Conservation (phyloP, 108 stramenopile genomes). For the Parietichytrium sp. region DNA sequence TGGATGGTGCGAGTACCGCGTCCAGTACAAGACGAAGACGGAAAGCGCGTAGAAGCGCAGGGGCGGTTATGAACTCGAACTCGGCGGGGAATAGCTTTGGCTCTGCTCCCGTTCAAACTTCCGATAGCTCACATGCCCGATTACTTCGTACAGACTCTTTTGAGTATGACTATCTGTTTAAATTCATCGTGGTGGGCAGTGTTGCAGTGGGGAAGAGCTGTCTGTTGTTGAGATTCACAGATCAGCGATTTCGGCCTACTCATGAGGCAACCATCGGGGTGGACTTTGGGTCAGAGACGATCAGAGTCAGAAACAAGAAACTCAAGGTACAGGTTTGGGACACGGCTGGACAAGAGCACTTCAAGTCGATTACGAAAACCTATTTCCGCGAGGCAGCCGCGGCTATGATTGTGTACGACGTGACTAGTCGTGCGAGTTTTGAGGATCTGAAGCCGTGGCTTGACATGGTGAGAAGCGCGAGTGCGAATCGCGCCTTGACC, state of each 20-base stretch:
- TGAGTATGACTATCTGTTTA: constrained; percentile 26
- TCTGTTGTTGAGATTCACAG: constrained; percentile 97
- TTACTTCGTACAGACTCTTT: background rate
- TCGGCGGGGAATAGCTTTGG: too few species aligned
- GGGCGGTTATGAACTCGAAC: too few species aligned
- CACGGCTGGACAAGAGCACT: constrained; percentile 40
- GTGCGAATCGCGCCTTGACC: background rate
- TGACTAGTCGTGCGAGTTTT: background rate
- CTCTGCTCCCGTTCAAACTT: too few species aligned
- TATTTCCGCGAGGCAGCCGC: constrained; percentile 28
- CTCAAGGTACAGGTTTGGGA: constrained; percentile 80
- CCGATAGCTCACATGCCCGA: too few species aligned
- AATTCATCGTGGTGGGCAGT: background rate
- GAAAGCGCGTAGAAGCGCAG: too few species aligned
- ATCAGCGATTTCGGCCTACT: constrained; percentile 98
- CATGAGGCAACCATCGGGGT: constrained; percentile 99
- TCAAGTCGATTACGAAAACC: background rate
- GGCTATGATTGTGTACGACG: constrained; percentile 13
- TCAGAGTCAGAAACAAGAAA: constrained; percentile 78
- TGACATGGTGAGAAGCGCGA: constrained; percentile 2
- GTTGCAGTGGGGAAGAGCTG: constrained; percentile 93
- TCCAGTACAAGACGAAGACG: too few species aligned
- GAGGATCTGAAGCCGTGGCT: constrained; percentile 18
- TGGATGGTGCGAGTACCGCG: too few species aligned
- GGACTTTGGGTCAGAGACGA: constrained; percentile 96